phyloP scores from a whole-genome alignment of 2,329 filamentous ascomycete genomes.

The Phaeosphaeriaceae sp. region DNA sequence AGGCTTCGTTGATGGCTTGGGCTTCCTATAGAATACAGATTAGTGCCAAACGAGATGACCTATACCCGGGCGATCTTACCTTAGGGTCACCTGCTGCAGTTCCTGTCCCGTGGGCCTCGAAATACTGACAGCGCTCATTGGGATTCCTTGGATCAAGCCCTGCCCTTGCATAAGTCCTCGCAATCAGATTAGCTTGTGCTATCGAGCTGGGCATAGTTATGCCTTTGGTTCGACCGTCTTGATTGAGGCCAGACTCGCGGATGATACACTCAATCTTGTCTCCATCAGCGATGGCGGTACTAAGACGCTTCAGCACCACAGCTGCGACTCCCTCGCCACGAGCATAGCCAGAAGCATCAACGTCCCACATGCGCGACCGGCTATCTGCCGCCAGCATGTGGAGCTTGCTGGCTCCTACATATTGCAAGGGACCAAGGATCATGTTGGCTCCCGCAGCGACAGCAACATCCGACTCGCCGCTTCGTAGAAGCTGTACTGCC shows the following conservation, averaged over 20 bases:
- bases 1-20: slow-evolving; percentile 22
- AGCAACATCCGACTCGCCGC: slow-evolving; percentile 20
- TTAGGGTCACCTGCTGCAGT: slow-evolving; percentile 44
- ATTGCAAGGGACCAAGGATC: slow-evolving; percentile 15
- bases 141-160: slow-evolving; percentile 41
- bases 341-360: slow-evolving; percentile 57
- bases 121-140: slow-evolving; percentile 35
- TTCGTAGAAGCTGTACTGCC: slow-evolving; percentile 18
- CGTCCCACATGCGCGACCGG: slow-evolving; percentile 40
- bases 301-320: slow-evolving; percentile 60
- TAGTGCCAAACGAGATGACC: no score
- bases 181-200: slow-evolving; percentile 47
- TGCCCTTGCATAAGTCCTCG: slow-evolving; percentile 44
- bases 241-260: slow-evolving; percentile 44
- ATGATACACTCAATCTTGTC: slow-evolving; percentile 54
- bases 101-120: slow-evolving; percentile 53
- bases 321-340: slow-evolving; percentile 61
- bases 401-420: slow-evolving; percentile 34
- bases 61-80: no score
- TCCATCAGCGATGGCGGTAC: slow-evolving; percentile 55
- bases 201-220: slow-evolving; percentile 54
- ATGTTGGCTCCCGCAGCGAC: slow-evolving; percentile 22
- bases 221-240: slow-evolving; percentile 49
- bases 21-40: no score
- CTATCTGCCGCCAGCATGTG: slow-evolving; percentile 42